Conservation (phyloP, 495 filamentous ascomycete genomes). For the Lineolata rhizophorae region DNA sequence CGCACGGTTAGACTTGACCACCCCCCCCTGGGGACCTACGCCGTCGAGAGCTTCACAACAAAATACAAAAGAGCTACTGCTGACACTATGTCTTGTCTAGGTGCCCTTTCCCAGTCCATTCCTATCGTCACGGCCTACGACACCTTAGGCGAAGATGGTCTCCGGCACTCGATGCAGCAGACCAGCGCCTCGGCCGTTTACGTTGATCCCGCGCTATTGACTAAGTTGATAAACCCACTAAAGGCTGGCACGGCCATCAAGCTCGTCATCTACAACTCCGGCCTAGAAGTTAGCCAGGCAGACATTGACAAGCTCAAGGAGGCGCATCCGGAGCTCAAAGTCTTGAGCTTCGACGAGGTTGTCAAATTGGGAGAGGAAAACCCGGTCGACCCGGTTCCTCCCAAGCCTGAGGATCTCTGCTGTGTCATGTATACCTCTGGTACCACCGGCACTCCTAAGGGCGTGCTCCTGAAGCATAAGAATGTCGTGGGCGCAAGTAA, state of each 20-base stretch:
- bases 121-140: slow-evolving; percentile 95
- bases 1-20: too few species aligned
- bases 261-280: slow-evolving; percentile 76
- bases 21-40: too few species aligned
- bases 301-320: slow-evolving; percentile 64
- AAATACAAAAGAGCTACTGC: not conserved
- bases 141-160: slow-evolving; percentile 80
- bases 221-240: slow-evolving; percentile 63
- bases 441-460: slow-evolving; percentile 92
- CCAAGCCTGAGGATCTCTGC: slow-evolving; percentile 67
- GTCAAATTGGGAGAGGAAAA: slow-evolving; percentile 65
- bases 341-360: slow-evolving; percentile 73
- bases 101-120: slow-evolving; percentile 60
- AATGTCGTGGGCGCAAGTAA: slow-evolving; percentile 74
- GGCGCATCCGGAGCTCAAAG: slow-evolving; percentile 41
- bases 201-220: slow-evolving; percentile 65
- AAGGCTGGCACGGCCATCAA: slow-evolving; percentile 59
- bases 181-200: slow-evolving; percentile 77
- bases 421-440: slow-evolving; percentile 99
- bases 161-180: slow-evolving; percentile 78
- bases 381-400: slow-evolving; percentile 58
- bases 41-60: slow-evolving; percentile 1
- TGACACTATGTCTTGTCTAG: slow-evolving; percentile 4
- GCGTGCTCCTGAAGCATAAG: slow-evolving; percentile 74
- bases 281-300: slow-evolving; percentile 48